Conservation (phyloP, 192 early-diverging fungal genomes). For the Coemansia sp. region DNA sequence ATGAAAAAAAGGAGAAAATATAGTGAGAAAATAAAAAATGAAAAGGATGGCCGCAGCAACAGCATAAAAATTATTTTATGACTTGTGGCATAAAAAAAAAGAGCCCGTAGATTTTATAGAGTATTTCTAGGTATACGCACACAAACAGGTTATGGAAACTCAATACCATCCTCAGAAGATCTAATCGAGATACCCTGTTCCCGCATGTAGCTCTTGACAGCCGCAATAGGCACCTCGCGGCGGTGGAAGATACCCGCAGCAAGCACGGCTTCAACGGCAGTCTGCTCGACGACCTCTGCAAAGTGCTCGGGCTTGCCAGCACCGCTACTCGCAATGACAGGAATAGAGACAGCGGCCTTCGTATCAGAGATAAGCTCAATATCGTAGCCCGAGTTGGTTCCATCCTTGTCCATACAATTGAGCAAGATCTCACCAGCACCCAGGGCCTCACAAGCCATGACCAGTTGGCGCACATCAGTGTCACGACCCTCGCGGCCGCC, state of each 20-base stretch:
- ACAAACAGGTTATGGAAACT: background rate
- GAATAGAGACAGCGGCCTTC: constrained; percentile 80
- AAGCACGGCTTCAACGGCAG: constrained; percentile 90
- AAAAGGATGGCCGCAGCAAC: background rate
- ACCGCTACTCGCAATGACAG: constrained; percentile 97
- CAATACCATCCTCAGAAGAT: background rate
- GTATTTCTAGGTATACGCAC: background rate
- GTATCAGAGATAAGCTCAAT: constrained; percentile 79
- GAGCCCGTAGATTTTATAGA: background rate
- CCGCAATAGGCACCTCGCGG: constrained; percentile 84
- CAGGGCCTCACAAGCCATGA: constrained; percentile 80
- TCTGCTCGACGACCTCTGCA: constrained; percentile 78
- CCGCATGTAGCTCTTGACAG: constrained; percentile 77
- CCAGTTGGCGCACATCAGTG: constrained; percentile 89
- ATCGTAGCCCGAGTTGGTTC: constrained; percentile 97
- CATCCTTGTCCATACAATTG: constrained; percentile 99
- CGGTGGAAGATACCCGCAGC: constrained; percentile 99
- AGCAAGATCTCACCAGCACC: constrained; percentile 97
- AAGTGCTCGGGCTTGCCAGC: constrained; percentile 90
- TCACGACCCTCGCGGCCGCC: constrained; percentile 96
- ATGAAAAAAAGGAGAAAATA: background rate
- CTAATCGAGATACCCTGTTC: constrained; percentile 59
- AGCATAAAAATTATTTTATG: background rate
- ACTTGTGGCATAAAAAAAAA: constrained; percentile 1
- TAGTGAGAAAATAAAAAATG: background rate